Conservation (phyloP, 139 green algal genomes). For the Chlorella sp. region DNA sequence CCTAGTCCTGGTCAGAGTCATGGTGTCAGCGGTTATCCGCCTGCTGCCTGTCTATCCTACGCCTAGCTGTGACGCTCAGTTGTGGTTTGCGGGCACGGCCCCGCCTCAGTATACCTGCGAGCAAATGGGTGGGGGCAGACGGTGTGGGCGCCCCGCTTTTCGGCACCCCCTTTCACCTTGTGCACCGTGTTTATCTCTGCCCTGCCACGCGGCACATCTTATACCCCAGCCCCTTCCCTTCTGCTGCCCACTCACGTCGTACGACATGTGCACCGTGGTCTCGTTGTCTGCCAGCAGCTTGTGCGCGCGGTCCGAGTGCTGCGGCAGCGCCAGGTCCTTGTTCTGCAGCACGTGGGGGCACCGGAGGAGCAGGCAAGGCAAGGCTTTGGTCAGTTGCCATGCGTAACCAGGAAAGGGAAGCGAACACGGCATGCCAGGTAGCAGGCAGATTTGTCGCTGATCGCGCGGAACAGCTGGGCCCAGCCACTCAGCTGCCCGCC, state of each 20-base stretch:
- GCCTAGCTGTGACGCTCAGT: not conserved
- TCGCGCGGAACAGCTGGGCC: too few relatives aligned
- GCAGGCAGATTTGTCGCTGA: too few relatives aligned
- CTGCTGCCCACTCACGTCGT: constrained; percentile 22
- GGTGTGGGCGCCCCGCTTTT: too few relatives aligned
- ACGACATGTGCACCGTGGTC: constrained; percentile 40
- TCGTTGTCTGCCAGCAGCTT: constrained; percentile 61
- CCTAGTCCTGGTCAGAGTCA: not conserved
- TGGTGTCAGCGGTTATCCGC: not conserved
- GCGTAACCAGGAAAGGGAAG: not conserved
- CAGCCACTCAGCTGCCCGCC: not conserved
- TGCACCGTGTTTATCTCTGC: too few relatives aligned
- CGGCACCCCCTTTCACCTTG: too few relatives aligned
- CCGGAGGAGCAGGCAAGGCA: not conserved
- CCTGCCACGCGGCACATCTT: too few relatives aligned
- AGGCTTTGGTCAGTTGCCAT: too few relatives aligned
- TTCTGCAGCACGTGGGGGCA: constrained; percentile 4
- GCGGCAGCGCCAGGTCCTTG: constrained; percentile 61
- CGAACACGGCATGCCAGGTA: too few relatives aligned
- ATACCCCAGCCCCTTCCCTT: not conserved
- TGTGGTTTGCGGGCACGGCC: not conserved
- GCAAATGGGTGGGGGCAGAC: not conserved
- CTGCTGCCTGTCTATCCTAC: constrained; percentile 1
- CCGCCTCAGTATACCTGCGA: constrained; percentile 23
- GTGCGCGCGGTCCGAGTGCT: constrained; percentile 58